These are phyloP conservation scores for Erodium moschatum DNA, from an alignment of 441 rosid species.

Conservation along the genomic window DNA sequence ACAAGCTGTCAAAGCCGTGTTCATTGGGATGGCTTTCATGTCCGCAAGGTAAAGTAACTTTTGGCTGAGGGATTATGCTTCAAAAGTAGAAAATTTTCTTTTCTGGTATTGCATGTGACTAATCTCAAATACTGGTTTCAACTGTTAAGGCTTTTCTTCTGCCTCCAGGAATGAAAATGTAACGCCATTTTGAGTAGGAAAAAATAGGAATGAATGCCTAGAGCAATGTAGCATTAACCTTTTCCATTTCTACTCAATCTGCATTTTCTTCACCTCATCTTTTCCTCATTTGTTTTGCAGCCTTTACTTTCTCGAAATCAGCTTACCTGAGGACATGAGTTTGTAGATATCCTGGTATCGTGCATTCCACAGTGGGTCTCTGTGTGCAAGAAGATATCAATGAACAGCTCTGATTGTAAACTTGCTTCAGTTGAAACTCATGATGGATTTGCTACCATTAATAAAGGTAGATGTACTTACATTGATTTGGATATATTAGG, in stretches of 20 bases:
- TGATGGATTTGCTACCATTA: not conserved
- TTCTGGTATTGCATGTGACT: not conserved
- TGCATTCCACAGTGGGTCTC: not conserved
- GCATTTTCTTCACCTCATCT: no score
- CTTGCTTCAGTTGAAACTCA: not conserved
- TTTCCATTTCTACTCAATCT: not conserved
- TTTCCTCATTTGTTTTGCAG: slow-evolving; percentile 38
- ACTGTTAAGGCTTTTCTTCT: not conserved
- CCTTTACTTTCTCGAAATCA: slow-evolving; percentile 74
- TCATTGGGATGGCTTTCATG: slow-evolving; percentile 98
- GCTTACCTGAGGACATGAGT: slow-evolving; percentile 72
- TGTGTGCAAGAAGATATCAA: not conserved
- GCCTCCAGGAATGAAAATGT: not conserved
- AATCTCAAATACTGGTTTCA: not conserved
- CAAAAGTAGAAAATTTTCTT: not conserved
- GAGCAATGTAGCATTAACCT: not conserved
- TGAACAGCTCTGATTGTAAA: not conserved
- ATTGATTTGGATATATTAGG: not conserved
- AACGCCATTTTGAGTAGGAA: not conserved
- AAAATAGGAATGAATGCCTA: not conserved
- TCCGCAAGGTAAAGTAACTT: slow-evolving; percentile 69
- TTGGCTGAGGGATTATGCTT: not conserved
- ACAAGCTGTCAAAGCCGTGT: slow-evolving; percentile 95
- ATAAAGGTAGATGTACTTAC: not conserved
- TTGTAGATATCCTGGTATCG: slow-evolving; percentile 26